phyloP scores from a whole-genome alignment of 2,329 filamentous ascomycete species.

The Exophiala alcalophila region DNA sequence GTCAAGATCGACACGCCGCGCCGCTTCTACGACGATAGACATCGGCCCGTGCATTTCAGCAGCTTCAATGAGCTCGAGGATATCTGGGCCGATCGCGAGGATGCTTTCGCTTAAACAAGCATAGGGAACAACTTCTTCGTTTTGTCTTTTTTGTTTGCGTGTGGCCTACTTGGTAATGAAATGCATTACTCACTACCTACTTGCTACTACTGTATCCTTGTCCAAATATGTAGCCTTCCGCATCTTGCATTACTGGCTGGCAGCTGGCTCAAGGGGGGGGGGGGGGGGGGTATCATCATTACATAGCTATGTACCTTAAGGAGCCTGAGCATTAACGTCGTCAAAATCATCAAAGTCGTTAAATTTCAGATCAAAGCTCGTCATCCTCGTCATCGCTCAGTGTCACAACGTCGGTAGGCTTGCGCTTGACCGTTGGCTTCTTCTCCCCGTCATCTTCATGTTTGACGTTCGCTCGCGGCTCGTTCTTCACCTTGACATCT shows the following conservation, averaged over 20 bases:
- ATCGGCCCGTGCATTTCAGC: constrained; percentile 91
- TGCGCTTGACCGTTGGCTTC: background rate
- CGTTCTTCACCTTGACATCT: constrained; percentile 8
- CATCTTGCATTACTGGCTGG: no score
- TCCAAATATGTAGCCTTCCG: no score
- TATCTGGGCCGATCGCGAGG: constrained; percentile 86
- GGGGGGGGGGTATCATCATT: no score
- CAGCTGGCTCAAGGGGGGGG: no score
- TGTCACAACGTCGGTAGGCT: constrained; percentile 6
- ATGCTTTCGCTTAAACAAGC: constrained; percentile 90
- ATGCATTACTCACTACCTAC: no score
- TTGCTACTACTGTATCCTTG: no score
- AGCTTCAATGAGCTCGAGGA: constrained; percentile 97
- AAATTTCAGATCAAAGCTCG: constrained; percentile 12
- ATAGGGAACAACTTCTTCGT: no score
- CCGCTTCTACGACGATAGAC: constrained; percentile 87
- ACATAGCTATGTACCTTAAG: no score
- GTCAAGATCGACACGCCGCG: constrained; percentile 89
- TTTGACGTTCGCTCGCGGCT: no score
- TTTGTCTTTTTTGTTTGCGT: no score
- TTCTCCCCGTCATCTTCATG: background rate
- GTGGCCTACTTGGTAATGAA: no score
- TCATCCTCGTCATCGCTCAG: constrained; percentile 21
- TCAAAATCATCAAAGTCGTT: constrained; percentile 1
- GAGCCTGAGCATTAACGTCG: no score